Base-by-base conservation (phyloP, 306 rosid genomes). In the Amphicarpaea edgeworthii region DNA sequence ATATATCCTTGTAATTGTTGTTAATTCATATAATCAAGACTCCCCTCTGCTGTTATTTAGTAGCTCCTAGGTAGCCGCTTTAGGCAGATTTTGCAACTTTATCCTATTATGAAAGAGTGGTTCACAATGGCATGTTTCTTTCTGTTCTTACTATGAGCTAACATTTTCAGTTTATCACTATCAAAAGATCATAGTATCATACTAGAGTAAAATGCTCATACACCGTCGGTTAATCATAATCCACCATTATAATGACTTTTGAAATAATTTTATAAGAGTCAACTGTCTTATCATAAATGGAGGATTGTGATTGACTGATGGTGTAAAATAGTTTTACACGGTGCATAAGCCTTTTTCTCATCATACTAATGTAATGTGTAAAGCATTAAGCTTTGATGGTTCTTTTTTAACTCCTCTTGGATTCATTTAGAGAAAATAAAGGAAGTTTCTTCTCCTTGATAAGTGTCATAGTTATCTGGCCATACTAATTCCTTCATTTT, bases 1-100 rank as follows among this genome's bases (percentile, higher is more conserved):
- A 66, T 60, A 30, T 76, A 24, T 77, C 34, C 72, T 37, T 72
- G 78, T 54, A 17, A 60, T 53, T 30, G 11, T 77, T 47, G 73
- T 59, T 45, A 26, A 20, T 72, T 72, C 53, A 49, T 46, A 42
- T 49, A 77, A 77, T 57, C 62, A 49, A 41, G 57, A 54, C 16
- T 53, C 59, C 41, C 12, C 60, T 41, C 14, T 50, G 43, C 49
- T 61, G 40, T 70, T 67, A 16, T 50, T 62, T 16, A 24, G 45
- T 53, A 50, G 49, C 50, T 61, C 66, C 58, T 60, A 19, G 49
- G 47, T 61, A n/a, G 67, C 58, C 17, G 46, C 12, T 51, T 79
- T 24, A 16, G 47, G 46, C 17, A 11, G 46, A 37, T 12, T 10
- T 57, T 63, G 32, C 15, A 19, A 64, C 50, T 63, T 26, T 50